Evolutionary conservation across 2,329 filamentous ascomycete genomes (phyloP).

Genomic region (Elsinoe perseae): DNA sequence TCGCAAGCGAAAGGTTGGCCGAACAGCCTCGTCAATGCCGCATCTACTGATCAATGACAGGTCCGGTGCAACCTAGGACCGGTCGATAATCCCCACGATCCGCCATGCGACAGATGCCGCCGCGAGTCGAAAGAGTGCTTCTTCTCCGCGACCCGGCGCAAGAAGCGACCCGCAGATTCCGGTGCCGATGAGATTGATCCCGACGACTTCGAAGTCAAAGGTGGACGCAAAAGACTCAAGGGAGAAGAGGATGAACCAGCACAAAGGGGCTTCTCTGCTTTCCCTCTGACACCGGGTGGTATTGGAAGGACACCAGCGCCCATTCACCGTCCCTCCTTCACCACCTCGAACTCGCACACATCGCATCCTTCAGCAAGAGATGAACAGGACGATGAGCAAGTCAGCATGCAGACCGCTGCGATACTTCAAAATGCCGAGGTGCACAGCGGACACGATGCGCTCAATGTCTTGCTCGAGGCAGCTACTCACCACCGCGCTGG

Average conservation of each 20-base stretch:
- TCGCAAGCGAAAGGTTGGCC: slow-evolving; percentile 42
- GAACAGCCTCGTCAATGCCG: not conserved
- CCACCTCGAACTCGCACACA: slow-evolving; percentile 21
- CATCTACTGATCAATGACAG: slow-evolving; percentile 29
- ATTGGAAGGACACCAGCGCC: slow-evolving; percentile 49
- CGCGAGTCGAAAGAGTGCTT: slow-evolving; percentile 95
- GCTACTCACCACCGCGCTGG: slow-evolving; percentile 47
- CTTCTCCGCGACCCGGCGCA: slow-evolving; percentile 89
- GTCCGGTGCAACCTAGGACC: slow-evolving; percentile 55
- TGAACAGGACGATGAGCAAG: slow-evolving; percentile 48
- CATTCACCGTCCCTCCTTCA: slow-evolving; percentile 41
- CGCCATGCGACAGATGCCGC: slow-evolving; percentile 86
- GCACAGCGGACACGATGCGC: slow-evolving; percentile 84
- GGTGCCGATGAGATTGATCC: slow-evolving; percentile 36
- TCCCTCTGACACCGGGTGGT: slow-evolving; percentile 59
- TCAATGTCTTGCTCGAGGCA: slow-evolving; percentile 86
- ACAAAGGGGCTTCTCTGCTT: slow-evolving; percentile 21
- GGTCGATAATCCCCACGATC: slow-evolving; percentile 89
- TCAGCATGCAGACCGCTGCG: slow-evolving; percentile 53
- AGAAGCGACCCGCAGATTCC: slow-evolving; percentile 63
- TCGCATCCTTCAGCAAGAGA: slow-evolving; percentile 23
- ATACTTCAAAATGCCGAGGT: slow-evolving; percentile 59
- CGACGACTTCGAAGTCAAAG: slow-evolving; percentile 61
- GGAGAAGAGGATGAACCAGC: slow-evolving; percentile 32
- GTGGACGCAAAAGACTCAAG: slow-evolving; percentile 61